These are phyloP conservation scores for Lentinus tigrinus DNA, from an alignment of 768 basidiomycete species.

Conservation along the genomic window DNA sequence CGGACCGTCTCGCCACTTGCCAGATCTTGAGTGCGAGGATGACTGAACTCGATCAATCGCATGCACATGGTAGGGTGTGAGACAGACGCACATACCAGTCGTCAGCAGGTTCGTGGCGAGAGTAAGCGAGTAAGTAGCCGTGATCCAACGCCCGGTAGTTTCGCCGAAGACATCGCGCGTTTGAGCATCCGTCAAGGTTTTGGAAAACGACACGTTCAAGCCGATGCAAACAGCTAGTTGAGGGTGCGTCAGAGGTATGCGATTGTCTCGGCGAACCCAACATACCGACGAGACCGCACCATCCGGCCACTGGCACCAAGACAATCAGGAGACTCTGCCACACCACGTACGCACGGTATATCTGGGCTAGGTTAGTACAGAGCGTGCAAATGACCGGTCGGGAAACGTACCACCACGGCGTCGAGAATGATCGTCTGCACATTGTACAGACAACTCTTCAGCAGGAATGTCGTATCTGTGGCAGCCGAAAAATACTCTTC, in stretches of 20 bases:
- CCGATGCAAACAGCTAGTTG: constrained; percentile 18
- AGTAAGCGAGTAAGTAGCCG: constrained; percentile 31
- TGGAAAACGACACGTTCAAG: constrained; percentile 17
- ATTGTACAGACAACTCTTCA: constrained; percentile 22
- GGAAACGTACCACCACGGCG: constrained; percentile 20
- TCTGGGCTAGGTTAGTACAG: not conserved
- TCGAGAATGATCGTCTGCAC: constrained; percentile 21
- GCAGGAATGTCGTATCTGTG: constrained; percentile 9
- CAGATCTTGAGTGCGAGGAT: constrained; percentile 32
- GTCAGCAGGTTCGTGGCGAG: constrained; percentile 33
- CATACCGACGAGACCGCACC: constrained; percentile 28
- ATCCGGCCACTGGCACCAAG: constrained; percentile 29
- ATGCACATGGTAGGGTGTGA: not conserved
- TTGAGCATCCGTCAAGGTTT: constrained; percentile 8
- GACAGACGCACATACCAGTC: constrained; percentile 26
- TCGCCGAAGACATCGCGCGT: constrained; percentile 25
- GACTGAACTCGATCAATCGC: constrained; percentile 13
- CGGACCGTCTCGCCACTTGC: constrained; percentile 25
- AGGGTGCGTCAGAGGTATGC: not conserved
- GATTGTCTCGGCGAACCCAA: not conserved
- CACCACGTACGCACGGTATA: constrained; percentile 27
- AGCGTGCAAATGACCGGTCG: not conserved
- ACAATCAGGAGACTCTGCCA: constrained; percentile 31
- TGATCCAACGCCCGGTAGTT: constrained; percentile 33
- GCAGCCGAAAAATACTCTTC: constrained; percentile 10